Evolutionary conservation across 352 stramenopile species (phyloP).

Genomic region (Phytophthora multivora): DNA sequence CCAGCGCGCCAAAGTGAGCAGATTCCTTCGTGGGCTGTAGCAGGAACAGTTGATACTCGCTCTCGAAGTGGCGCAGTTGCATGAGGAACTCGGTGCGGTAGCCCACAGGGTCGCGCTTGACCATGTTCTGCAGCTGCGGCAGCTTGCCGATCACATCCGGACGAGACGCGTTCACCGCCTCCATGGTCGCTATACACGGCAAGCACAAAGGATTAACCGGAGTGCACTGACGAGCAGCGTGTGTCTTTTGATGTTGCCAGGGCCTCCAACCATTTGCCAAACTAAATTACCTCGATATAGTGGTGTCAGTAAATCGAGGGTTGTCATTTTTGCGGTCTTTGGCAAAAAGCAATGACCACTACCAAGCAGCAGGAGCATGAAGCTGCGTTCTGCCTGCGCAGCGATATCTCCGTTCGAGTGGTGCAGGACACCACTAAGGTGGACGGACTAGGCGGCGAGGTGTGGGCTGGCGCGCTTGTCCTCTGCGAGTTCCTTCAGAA

Average conservation of each 20-base stretch:
- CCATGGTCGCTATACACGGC: conserved; percentile 32
- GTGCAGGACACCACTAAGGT: conserved; percentile 60
- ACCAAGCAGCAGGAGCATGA: conserved; percentile 42
- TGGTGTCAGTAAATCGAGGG: conserved; percentile 4
- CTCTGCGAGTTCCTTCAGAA: conserved; percentile 55
- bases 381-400: conserved; percentile 30
- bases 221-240: background rate
- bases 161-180: conserved; percentile 74
- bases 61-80: conserved; percentile 96
- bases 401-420: conserved; percentile 37
- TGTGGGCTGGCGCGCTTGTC: conserved; percentile 62
- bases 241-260: conserved; percentile 11
- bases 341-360: conserved; percentile 12
- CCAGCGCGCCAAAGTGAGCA: conserved; percentile 94
- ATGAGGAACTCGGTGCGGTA: conserved; percentile 98
- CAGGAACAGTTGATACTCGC: conserved; percentile 95
- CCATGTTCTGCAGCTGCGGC: conserved; percentile 98
- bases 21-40: conserved; percentile 92
- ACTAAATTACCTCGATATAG: conserved; percentile 10
- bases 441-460: conserved; percentile 59
- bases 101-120: conserved; percentile 96
- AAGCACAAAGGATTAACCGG: no score
- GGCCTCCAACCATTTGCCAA: conserved; percentile 33
- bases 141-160: conserved; percentile 92
- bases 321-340: background rate